Conservation (phyloP, 1,284 basidiomycete genomes). For the Ustanciosporium gigantosporum region DNA sequence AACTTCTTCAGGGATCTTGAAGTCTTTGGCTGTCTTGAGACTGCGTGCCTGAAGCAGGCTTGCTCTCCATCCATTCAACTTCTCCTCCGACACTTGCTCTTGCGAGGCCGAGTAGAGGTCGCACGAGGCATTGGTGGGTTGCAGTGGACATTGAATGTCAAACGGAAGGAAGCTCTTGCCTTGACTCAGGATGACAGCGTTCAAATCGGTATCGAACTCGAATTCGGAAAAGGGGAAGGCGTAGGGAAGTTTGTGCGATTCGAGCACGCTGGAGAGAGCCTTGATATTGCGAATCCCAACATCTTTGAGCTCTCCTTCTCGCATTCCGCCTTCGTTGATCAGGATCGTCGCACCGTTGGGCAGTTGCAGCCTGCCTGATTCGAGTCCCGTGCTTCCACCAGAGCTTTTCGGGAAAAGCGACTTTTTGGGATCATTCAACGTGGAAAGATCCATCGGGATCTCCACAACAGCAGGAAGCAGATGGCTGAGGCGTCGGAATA, state of each 20-base stretch:
- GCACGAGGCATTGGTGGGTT: background rate
- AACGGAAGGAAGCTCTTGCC: constrained; percentile 65
- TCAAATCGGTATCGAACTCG: constrained; percentile 75
- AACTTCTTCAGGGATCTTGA: constrained; percentile 44
- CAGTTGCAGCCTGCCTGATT: constrained; percentile 76
- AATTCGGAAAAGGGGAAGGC: constrained; percentile 77
- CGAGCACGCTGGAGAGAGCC: constrained; percentile 72
- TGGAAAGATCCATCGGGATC: constrained; percentile 61
- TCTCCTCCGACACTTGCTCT: constrained; percentile 3
- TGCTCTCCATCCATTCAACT: constrained; percentile 17
- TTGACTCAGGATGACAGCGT: constrained; percentile 70
- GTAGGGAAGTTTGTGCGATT: constrained; percentile 74
- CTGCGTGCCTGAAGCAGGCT: constrained; percentile 21
- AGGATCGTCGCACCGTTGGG: constrained; percentile 70
- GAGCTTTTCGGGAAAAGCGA: constrained; percentile 65
- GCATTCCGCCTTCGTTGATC: constrained; percentile 71
- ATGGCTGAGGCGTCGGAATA: constrained; percentile 65
- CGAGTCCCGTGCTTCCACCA: constrained; percentile 74
- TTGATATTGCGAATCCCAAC: constrained; percentile 73
- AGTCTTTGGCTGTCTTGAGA: constrained; percentile 32
- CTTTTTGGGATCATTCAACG: constrained; percentile 66
- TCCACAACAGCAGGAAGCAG: constrained; percentile 67
- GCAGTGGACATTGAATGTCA: constrained; percentile 45
- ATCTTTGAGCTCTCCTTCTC: constrained; percentile 71
- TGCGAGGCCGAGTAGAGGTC: constrained; percentile 3